phyloP scores from a whole-genome alignment of 495 filamentous ascomycete species.

The Penicillium macrosclerotiorum region DNA sequence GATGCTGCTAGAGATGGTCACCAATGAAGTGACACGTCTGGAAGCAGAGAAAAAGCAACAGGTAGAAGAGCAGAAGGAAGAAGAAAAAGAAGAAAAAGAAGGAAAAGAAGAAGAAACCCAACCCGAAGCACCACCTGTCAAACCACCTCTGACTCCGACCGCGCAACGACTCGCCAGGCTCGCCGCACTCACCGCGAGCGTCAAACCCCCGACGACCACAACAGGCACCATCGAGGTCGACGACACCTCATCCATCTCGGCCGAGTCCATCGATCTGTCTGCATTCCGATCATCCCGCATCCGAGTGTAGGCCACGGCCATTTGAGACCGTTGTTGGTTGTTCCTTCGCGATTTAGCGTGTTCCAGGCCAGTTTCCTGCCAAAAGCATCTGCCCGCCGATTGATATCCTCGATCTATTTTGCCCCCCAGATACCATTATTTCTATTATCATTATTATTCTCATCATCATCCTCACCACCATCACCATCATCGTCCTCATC shows the following conservation, averaged over 20 bases:
- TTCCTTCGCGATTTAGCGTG: slow-evolving; percentile 28
- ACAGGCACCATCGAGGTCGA: slow-evolving; percentile 43
- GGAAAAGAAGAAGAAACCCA: slow-evolving; percentile 12
- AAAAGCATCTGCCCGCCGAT: slow-evolving; percentile 18
- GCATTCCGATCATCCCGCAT: slow-evolving; percentile 41
- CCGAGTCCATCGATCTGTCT: slow-evolving; percentile 41
- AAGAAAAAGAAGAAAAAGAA: slow-evolving; percentile 17
- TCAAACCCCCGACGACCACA: slow-evolving; percentile 11
- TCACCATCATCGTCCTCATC: too few species aligned
- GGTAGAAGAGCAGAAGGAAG: slow-evolving; percentile 12
- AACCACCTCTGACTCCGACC: slow-evolving; percentile 17
- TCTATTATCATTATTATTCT: slow-evolving; percentile 5
- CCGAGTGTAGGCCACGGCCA: slow-evolving; percentile 14
- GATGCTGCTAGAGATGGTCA: slow-evolving; percentile 37
- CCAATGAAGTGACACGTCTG: slow-evolving; percentile 40
- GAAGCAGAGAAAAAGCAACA: slow-evolving; percentile 34
- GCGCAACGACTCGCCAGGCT: slow-evolving; percentile 22
- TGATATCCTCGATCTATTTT: slow-evolving; percentile 9
- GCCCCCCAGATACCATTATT: slow-evolving; percentile 10
- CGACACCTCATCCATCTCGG: slow-evolving; percentile 33
- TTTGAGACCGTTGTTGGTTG: slow-evolving; percentile 2
- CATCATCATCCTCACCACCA: too few species aligned
- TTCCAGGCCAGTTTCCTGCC: slow-evolving; percentile 16
- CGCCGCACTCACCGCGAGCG: slow-evolving; percentile 12
- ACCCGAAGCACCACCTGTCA: too few species aligned